Conservation (phyloP, 768 basidiomycete genomes). For the Lactarius indigo region DNA sequence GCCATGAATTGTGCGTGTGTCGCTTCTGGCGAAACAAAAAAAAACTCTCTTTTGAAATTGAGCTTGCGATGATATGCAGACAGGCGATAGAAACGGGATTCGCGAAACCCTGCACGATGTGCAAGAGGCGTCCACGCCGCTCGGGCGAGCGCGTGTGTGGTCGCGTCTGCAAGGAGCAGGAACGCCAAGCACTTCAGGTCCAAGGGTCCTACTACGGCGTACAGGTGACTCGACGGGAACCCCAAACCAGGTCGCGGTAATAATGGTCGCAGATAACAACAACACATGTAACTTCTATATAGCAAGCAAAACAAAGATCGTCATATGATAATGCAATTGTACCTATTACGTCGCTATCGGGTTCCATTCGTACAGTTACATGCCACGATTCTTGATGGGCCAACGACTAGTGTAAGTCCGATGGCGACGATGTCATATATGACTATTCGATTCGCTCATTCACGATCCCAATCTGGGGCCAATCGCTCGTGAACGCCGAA, state of each 20-base stretch:
- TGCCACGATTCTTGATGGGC: background rate
- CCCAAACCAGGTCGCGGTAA: background rate
- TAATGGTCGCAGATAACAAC: background rate
- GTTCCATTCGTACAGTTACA: background rate
- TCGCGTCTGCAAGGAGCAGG: constrained; percentile 2
- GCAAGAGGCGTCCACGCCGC: constrained; percentile 13
- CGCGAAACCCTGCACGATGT: constrained; percentile 10
- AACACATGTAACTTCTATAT: background rate
- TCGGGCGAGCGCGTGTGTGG: constrained; percentile 10
- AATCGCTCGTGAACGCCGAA: background rate
- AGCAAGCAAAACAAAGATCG: background rate
- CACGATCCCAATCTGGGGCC: background rate
- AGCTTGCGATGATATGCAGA: background rate
- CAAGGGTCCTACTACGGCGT: constrained; percentile 8
- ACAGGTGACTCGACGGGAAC: constrained; percentile 1
- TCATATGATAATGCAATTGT: background rate
- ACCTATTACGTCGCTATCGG: background rate
- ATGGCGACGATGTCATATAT: background rate
- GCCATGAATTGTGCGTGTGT: constrained; percentile 15
- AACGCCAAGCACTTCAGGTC: background rate
- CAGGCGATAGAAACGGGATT: constrained; percentile 13
- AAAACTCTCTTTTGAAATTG: too few species aligned
- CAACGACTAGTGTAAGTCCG: background rate
- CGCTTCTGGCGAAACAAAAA: too few species aligned
- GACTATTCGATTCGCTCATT: background rate